These are phyloP conservation scores for Cercospora citrullina DNA, from an alignment of 2,329 filamentous ascomycete genomes.

Conservation along the genomic window DNA sequence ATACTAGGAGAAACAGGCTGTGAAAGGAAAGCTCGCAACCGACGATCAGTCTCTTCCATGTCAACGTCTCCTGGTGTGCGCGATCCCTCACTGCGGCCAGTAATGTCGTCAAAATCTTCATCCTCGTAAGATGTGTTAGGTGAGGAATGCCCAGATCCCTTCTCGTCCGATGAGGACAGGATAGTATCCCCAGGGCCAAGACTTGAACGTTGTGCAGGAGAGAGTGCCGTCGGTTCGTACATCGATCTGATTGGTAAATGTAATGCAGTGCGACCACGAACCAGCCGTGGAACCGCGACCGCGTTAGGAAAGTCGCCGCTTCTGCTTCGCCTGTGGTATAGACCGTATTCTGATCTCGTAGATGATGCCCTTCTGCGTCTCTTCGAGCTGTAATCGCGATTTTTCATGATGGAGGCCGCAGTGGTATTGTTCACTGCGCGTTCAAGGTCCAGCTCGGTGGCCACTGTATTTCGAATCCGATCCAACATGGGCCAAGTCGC, in stretches of 20 bases:
- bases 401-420: conserved; percentile 56
- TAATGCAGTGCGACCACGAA: conserved; percentile 16
- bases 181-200: conserved; percentile 10
- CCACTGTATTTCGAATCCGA: conserved; percentile 80
- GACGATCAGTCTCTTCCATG: conserved; percentile 14
- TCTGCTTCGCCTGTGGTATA: conserved; percentile 11
- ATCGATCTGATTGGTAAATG: conserved; percentile 24
- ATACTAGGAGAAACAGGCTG: conserved; percentile 29
- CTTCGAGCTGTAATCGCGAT: not conserved
- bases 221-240: conserved; percentile 17
- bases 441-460: conserved; percentile 83
- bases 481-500: conserved; percentile 91
- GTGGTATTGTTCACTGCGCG: conserved; percentile 10
- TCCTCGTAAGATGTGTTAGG: conserved; percentile 28
- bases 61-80: conserved; percentile 3
- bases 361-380: conserved; percentile 21
- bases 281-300: conserved; percentile 13
- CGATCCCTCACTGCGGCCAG: conserved; percentile 12
- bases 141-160: conserved; percentile 27
- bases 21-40: conserved; percentile 24
- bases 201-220: conserved; percentile 1
- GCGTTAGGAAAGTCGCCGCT: conserved; percentile 12
- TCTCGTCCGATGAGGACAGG: conserved; percentile 28
- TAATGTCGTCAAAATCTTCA: conserved; percentile 24
- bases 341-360: conserved; percentile 25